phyloP scores from a whole-genome alignment of 352 stramenopile species.

The Pythium aristosporum region DNA sequence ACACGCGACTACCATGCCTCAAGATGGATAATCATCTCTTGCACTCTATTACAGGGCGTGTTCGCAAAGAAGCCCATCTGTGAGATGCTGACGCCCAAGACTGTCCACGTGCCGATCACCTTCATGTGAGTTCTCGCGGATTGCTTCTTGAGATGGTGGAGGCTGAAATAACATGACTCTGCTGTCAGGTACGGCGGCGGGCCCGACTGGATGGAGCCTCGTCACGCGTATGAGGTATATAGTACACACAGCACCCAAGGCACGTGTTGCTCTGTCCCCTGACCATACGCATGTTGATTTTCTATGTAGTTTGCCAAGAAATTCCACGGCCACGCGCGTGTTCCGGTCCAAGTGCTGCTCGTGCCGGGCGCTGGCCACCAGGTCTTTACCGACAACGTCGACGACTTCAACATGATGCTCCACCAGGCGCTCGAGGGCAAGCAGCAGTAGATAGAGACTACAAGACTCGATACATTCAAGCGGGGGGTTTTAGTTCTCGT shows the following conservation, averaged over 20 bases:
- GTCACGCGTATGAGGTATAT: conserved; percentile 51
- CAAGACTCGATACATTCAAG: too few species aligned
- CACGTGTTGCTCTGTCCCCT: not conserved
- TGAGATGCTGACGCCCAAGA: conserved; percentile 53
- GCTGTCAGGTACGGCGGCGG: conserved; percentile 44
- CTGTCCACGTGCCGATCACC: conserved; percentile 57
- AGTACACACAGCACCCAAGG: too few species aligned
- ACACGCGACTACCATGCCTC: too few species aligned
- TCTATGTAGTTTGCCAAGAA: conserved; percentile 28
- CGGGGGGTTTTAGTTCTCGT: not conserved
- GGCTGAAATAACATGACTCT: not conserved
- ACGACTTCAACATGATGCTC: conserved; percentile 62
- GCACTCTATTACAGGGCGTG: conserved; percentile 28
- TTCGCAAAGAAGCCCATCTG: conserved; percentile 59
- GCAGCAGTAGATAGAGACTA: not conserved
- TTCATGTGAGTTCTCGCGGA: conserved; percentile 42
- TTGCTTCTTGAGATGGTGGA: not conserved
- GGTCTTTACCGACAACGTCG: conserved; percentile 39
- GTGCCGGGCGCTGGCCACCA: not conserved
- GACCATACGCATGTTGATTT: not conserved
- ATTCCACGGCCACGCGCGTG: conserved; percentile 38
- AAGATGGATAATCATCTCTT: too few species aligned
- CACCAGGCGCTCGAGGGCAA: conserved; percentile 30
- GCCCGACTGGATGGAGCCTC: conserved; percentile 69
- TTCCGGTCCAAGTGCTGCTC: conserved; percentile 29